These are phyloP conservation scores for Dalechampia spathulata DNA, from an alignment of 441 rosid genomes.

Conservation along the genomic window DNA sequence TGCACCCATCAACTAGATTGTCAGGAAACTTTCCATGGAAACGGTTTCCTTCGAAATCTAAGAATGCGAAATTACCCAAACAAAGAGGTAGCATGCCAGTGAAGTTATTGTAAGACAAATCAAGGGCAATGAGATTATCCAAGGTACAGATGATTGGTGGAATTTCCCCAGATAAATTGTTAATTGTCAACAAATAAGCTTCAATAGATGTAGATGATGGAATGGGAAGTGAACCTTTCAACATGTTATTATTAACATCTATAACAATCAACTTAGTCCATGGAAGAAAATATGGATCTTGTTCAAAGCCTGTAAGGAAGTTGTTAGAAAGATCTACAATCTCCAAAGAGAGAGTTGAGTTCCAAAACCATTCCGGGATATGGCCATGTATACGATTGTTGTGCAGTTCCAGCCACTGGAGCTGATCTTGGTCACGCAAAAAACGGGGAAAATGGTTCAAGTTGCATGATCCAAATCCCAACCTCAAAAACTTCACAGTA, in stretches of 20 bases:
- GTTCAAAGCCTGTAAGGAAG: conserved; percentile 9
- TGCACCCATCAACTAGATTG: not conserved
- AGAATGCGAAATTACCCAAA: not conserved
- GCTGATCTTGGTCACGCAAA: conserved; percentile 13
- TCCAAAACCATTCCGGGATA: conserved; percentile 12
- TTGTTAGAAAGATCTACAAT: conserved; percentile 8
- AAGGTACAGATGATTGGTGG: no score
- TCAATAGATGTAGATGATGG: no score
- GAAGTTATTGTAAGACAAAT: no score
- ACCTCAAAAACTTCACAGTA: no score
- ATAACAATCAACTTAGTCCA: not conserved
- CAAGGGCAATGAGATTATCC: not conserved
- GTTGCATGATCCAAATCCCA: conserved; percentile 15
- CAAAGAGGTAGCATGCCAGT: conserved; percentile 19
- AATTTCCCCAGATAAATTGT: not conserved
- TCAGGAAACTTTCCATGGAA: conserved; percentile 9
- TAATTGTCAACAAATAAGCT: not conserved
- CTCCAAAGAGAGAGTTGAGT: not conserved
- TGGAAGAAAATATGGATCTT: not conserved
- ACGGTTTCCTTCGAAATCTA: conserved; percentile 7
- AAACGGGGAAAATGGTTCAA: conserved; percentile 17
- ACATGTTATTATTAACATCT: not conserved
- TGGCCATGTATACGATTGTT: conserved; percentile 15
- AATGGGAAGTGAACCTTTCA: conserved; percentile 8
- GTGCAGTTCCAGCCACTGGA: conserved; percentile 3